Evolutionary conservation across 345 rosid genomes (phyloP).

Genomic region (Limnanthes douglasii): DNA sequence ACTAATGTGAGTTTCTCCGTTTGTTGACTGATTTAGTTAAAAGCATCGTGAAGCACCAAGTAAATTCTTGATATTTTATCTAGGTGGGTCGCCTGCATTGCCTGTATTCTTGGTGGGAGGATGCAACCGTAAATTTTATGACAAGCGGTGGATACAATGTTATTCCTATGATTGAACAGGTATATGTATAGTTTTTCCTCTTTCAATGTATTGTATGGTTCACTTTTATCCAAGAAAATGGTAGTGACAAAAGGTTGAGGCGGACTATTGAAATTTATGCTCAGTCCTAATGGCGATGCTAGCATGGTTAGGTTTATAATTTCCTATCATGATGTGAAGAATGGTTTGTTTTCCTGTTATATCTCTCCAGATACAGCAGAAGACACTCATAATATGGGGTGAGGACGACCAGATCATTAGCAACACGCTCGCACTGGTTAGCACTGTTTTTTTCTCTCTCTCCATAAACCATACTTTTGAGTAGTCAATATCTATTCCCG

Average conservation of each 20-base stretch:
- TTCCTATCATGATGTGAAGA: too few species aligned
- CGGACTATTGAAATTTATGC: not conserved
- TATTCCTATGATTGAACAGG: slow-evolving; percentile 42
- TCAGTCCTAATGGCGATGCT: too few species aligned
- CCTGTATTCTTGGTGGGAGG: slow-evolving; percentile 85
- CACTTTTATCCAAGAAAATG: not conserved
- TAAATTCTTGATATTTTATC: slow-evolving; percentile 3
- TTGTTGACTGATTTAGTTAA: too few species aligned
- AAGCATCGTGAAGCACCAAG: not conserved
- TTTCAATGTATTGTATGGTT: not conserved
- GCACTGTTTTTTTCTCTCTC: slow-evolving; percentile 10
- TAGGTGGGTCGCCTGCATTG: slow-evolving; percentile 90
- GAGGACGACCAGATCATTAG: slow-evolving; percentile 75
- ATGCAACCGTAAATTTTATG: slow-evolving; percentile 81
- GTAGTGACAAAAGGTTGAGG: not conserved
- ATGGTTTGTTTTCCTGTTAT: not conserved
- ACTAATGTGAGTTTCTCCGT: slow-evolving; percentile 50
- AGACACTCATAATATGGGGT: slow-evolving; percentile 81
- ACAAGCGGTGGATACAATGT: slow-evolving; percentile 76
- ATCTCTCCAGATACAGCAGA: slow-evolving; percentile 44
- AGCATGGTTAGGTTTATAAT: too few species aligned
- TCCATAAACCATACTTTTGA: too few species aligned
- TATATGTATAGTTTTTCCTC: slow-evolving; percentile 7
- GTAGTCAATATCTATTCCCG: too few species aligned
- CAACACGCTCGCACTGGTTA: slow-evolving; percentile 63